Base-by-base conservation (phyloP, 306 rosid genomes). In the Cercis canadensis region DNA sequence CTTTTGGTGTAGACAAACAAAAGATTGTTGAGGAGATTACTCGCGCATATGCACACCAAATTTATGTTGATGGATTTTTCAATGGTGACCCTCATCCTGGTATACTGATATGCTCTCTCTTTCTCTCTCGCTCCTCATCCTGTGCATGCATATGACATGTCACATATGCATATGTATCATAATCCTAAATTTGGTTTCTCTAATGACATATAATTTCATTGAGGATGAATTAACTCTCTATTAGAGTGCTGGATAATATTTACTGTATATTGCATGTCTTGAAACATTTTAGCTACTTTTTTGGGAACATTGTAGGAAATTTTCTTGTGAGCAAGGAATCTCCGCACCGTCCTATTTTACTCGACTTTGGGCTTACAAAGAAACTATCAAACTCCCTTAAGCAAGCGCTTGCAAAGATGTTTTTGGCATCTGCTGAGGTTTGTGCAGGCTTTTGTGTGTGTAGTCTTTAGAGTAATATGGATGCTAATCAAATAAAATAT, bases 21-120 rank as follows among this genome's bases (percentile, higher is more conserved):
- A 87, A 81, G 65, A 64, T 89, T 71, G 84, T 95, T 71, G 97
- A 95, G 87, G 97, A 95, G 84, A 95, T 95, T 66, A 91, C 99
- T 69, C 90, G 99, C 34, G 99, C 99, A 54, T 95, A 95, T 70
- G 95, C 97, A 46, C 99, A 91, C 76, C 99, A 95, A 83, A 95
- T 95, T 77, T 95, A 89, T 78, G 74, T 91, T 70, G 99, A 95
- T 85, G 99, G 99, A 36, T 89, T 95, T 83, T 95, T 95, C 72
- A 95, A 95, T 39, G 97, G 99, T 74, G 99, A 95, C 71, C 99
- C 99, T 53, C 99, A 95, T 86, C 99, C 97, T 10, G 99, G 99
- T 91, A 85, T 41, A 69, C 40, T 73, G 29, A 24, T 24, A 5
- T 37, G 8, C 51, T 16, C 59, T 21, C 44, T 40, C 67, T 69